Evolutionary conservation across 164 flowering plant species (phyloP), one percentile per base, ranked within the genome.

Genomic region (Magnolia officinalis): DNA sequence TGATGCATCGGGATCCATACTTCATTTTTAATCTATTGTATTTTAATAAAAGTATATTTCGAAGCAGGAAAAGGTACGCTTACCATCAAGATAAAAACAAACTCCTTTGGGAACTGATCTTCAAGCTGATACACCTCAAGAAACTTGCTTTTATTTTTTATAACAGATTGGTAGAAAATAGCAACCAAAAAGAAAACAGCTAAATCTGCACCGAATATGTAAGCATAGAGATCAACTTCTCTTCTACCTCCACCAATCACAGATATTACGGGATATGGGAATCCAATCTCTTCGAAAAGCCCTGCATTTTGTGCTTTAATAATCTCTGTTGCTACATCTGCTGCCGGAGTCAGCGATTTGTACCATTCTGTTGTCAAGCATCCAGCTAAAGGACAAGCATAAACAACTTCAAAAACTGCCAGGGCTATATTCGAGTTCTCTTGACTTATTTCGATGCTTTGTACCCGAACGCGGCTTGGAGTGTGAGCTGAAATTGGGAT

Each of bases 61-160:
- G 4, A 63, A 21, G 13, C 6, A 70, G 26, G 24, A 50, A 55
- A 72, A 66, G 70, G 63, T 21, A 59, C 8, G 49, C 84, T 82
- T 84, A 96, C 99, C 92, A 96, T 92, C 50, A 96, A 83, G 71
- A 93, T 77, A 79, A 92, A 89, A 4, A 96, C 98, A 74, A 83
- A 96, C 77, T 94, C 98, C 75, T 88, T 93, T 0, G 99, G 99
- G 79, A 96, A 96, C 81, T 96, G 99, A 84, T 96, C 99, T 87
- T 96, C 98, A 76, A 94, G 98, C 87, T 96, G 98, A 86, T 89
- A 94, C 65, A 93, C 97, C 66, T 92, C 98, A 37, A 96, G 95
- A 84, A 96, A 87, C 74, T 96, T 89, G 75, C 89, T 92, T 58
- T 90, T 94, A 81, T 91, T 88, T 78, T 94, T 90, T 19, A 94